Evolutionary conservation across 2,329 filamentous ascomycete genomes (phyloP).

Genomic region (Raffaelea ambrosiae): DNA sequence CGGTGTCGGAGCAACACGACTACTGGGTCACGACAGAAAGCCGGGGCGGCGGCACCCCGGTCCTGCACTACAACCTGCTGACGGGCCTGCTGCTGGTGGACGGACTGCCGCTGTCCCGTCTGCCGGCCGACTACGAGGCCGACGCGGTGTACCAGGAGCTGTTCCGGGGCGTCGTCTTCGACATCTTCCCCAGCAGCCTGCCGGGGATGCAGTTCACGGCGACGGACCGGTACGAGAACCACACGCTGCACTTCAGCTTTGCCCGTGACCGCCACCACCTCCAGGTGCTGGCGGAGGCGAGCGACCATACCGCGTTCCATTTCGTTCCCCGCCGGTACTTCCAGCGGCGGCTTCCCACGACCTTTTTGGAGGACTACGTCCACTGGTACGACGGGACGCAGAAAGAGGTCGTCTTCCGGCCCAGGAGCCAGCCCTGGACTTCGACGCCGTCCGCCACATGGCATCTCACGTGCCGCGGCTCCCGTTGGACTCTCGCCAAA

Average conservation of each 20-base stretch:
- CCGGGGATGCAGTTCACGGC: slow-evolving; percentile 32
- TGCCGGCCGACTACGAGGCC: slow-evolving; percentile 34
- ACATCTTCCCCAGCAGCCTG: slow-evolving; percentile 30
- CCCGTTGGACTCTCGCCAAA: too few species aligned
- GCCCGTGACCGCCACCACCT: too few species aligned
- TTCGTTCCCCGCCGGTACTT: slow-evolving; percentile 33
- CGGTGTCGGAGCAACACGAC: too few species aligned
- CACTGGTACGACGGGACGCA: slow-evolving; percentile 36
- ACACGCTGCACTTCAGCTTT: too few species aligned
- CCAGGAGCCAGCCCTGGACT: too few species aligned
- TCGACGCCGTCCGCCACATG: neutral
- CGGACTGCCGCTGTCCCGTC: slow-evolving; percentile 35
- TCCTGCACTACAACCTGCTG: slow-evolving; percentile 39
- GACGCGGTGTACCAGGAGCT: slow-evolving; percentile 31
- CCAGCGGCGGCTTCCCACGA: slow-evolving; percentile 19
- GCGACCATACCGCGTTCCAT: slow-evolving; percentile 13
- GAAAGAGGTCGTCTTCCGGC: neutral
- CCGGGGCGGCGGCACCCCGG: too few species aligned
- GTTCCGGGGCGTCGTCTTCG: slow-evolving; percentile 32
- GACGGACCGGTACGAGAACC: slow-evolving; percentile 19
- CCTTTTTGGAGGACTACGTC: slow-evolving; percentile 28
- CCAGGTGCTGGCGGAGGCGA: slow-evolving; percentile 19
- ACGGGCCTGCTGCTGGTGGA: slow-evolving; percentile 44
- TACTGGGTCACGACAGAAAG: neutral
- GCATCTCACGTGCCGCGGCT: too few species aligned